Base-by-base conservation (phyloP, 257 asterid species). In the Catharanthus roseus region DNA sequence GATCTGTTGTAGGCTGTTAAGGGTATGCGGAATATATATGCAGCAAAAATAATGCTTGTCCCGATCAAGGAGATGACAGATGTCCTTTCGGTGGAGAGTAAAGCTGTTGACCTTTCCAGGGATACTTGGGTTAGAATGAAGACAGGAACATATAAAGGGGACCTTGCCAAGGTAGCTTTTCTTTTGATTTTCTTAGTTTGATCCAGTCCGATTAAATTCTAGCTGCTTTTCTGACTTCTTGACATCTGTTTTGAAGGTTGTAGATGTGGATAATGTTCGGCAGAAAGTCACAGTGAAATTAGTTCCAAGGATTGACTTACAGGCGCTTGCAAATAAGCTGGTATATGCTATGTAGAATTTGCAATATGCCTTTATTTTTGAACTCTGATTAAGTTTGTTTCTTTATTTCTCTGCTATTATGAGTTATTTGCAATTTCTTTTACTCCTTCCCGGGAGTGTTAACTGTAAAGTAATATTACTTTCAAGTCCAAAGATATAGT, bases 61-160 rank as follows among this genome's bases (percentile, higher is more conserved):
- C 99, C 99, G 18, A 95, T 95, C 79, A 91, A 89, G 86, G 99
- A 95, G 88, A 95, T 95, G 99, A 89, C 99, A 11, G 97, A 91
- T 82, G 99, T 95, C 76, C 95, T 95, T 75, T 89, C 97, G 1
- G 97, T 95, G 71, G 97, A 95, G 77, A 91, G 93, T 87, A 95
- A 95, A 81, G 87, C 96, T 67, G 84, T 91, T 75, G 97, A 95
- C 77, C 88, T 95, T 66, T 72, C 95, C 50, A 83, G 96, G 81
- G 97, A 86, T 58, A 83, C 96, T 33, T 93, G 99, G 99, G 97
- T 95, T 71, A 85, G 99, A 83, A 88, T 95, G 96, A 95, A 95
- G 78, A 88, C 80, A 39, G 96, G 96, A 72, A 85, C 88, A 58
- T 93, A 93, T 75, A 93, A 93, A 80, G 96, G 97, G 58, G 99